phyloP scores from a whole-genome alignment of 768 basidiomycete genomes.

The Auricularia sp. region DNA sequence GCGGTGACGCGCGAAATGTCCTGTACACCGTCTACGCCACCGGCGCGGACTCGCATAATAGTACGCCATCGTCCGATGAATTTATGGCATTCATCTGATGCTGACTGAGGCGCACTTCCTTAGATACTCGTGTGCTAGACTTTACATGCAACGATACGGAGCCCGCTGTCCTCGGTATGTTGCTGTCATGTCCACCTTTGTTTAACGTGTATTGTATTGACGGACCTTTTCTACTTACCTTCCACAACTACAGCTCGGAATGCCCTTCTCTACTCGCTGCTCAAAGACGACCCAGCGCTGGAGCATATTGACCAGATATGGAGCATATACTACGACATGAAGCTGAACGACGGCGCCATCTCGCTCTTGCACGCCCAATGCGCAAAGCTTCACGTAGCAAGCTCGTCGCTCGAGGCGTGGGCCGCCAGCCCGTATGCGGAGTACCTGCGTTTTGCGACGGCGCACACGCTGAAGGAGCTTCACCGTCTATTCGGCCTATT shows the following conservation, averaged over 20 bases:
- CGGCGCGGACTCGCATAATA: neutral
- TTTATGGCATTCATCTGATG: neutral
- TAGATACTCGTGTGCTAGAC: conserved; percentile 6
- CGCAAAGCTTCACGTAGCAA: conserved; percentile 5
- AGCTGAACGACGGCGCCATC: conserved; percentile 6
- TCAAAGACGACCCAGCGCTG: conserved; percentile 6
- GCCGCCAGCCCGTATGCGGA: conserved; percentile 1
- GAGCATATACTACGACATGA: conserved; percentile 10
- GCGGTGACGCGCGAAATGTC: conserved; percentile 12
- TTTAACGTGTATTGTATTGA: neutral
- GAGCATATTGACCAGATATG: conserved; percentile 3
- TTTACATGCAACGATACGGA: conserved; percentile 14
- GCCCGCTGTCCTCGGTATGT: conserved; percentile 11
- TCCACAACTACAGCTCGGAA: conserved; percentile 9
- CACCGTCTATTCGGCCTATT: conserved; percentile 8
- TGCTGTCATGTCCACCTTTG: neutral
- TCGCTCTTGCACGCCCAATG: conserved; percentile 6
- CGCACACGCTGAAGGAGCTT: conserved; percentile 9
- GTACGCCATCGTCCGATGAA: too few relatives aligned
- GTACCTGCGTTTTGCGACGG: conserved; percentile 1
- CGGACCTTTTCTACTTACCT: neutral
- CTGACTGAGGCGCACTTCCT: neutral
- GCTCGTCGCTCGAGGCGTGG: conserved; percentile 6
- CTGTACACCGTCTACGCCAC: conserved; percentile 9
- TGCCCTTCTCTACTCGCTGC: conserved; percentile 8